Percentiles rank a stretch among this genome's conserved stretches.
Conservation (phyloP, 768 basidiomycete species). For the Rhodotorula sphaerocarpa region DNA sequence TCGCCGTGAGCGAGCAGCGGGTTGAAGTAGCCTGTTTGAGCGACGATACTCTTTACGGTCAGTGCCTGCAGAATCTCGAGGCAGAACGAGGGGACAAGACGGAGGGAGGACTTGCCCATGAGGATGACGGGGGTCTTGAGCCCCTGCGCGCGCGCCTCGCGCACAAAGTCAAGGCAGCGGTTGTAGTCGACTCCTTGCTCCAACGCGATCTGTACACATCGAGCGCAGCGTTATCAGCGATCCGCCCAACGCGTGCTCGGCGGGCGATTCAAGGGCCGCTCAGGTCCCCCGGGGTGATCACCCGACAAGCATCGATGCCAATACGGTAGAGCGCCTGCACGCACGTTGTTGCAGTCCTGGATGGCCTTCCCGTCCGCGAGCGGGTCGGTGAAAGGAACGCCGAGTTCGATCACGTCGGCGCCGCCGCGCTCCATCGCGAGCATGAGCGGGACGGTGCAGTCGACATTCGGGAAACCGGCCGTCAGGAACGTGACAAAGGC, state of each 20-base stretch:
- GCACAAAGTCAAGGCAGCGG: constrained; percentile 63
- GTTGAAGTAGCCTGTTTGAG: constrained; percentile 80
- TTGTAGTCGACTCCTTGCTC: constrained; percentile 69
- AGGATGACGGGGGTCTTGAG: constrained; percentile 78
- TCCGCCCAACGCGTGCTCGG: too few relatives aligned
- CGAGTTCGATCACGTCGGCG: constrained; percentile 88
- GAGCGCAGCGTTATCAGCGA: too few relatives aligned
- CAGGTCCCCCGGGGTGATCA: background rate
- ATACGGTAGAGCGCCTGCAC: background rate
- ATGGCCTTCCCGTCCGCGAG: constrained; percentile 92
- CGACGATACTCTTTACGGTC: background rate
- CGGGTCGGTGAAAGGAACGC: constrained; percentile 91
- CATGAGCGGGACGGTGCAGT: constrained; percentile 76
- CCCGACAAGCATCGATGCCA: too few relatives aligned
- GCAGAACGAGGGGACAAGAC: background rate
- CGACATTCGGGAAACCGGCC: constrained; percentile 72
- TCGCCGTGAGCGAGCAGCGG: constrained; percentile 92
- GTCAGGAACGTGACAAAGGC: constrained; percentile 68
- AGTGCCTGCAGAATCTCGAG: too few relatives aligned
- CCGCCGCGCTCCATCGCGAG: constrained; percentile 90
- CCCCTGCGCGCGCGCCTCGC: constrained; percentile 70
- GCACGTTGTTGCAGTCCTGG: constrained; percentile 83
- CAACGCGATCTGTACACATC: constrained; percentile 71
- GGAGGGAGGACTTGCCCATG: constrained; percentile 59
- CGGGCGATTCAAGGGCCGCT: too few relatives aligned